Percentiles rank a stretch among this genome's conserved stretches.
These are phyloP conservation scores for Cladophialophora psammophila DNA, from an alignment of 2,329 filamentous ascomycete species.

Conservation along the genomic window DNA sequence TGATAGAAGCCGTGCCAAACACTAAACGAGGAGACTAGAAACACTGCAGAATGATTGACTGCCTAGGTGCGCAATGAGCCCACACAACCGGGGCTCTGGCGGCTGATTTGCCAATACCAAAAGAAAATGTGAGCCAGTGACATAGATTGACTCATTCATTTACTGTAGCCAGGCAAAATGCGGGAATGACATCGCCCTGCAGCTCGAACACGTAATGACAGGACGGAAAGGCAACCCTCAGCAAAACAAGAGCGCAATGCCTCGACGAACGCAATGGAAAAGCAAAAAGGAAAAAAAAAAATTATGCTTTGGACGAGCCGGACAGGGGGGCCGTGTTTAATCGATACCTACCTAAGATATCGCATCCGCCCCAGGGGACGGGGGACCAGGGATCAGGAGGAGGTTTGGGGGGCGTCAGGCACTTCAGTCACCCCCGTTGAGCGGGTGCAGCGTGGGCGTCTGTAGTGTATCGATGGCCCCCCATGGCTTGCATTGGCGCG, in stretches of 20 bases:
- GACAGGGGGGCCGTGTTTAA: not conserved
- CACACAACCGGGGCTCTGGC: constrained; percentile 3
- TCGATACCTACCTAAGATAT: constrained; percentile 15
- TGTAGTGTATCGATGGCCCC: constrained; percentile 2
- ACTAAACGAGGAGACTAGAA: constrained; percentile 23
- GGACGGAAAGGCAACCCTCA: constrained; percentile 2
- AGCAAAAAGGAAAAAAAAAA: not conserved
- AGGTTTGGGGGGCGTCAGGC: no score
- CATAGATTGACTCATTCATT: not conserved
- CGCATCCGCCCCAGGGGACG: constrained; percentile 17
- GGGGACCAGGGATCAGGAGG: no score
- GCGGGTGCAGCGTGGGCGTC: constrained; percentile 1
- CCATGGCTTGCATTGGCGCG: constrained; percentile 19
- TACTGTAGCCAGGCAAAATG: not conserved
- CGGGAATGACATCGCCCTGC: not conserved
- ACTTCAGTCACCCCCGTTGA: not conserved
- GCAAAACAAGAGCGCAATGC: not conserved
- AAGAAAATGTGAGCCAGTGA: constrained; percentile 9
- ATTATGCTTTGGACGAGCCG: not conserved
- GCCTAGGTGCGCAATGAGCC: constrained; percentile 7
- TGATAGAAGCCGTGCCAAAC: constrained; percentile 18
- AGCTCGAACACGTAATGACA: not conserved
- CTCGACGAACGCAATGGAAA: not conserved
- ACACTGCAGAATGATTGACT: constrained; percentile 17
- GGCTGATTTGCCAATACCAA: constrained; percentile 4